These are phyloP conservation scores for Trypanosoma brucei DNA, from an alignment of 208 protist genomes.

Conservation along the genomic window DNA sequence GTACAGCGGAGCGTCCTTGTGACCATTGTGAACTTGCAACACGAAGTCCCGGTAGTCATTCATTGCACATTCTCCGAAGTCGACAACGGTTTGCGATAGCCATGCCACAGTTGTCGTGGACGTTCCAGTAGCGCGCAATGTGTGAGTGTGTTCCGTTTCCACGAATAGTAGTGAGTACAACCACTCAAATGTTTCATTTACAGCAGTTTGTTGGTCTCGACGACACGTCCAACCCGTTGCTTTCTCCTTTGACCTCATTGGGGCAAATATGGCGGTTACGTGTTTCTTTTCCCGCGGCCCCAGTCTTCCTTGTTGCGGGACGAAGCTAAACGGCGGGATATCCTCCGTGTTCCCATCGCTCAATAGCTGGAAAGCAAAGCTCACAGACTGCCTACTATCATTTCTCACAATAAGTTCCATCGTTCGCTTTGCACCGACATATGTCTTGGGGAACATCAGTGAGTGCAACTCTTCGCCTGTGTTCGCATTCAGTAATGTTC, in stretches of 20 bases:
- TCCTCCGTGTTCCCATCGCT: constrained; percentile 39
- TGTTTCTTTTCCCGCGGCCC: constrained; percentile 35
- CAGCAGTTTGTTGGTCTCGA: constrained; percentile 19
- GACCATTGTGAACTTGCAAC: constrained; percentile 64
- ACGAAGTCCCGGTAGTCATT: constrained; percentile 45
- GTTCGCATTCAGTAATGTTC: constrained; percentile 50
- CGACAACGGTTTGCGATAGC: constrained; percentile 60
- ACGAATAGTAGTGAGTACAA: constrained; percentile 80
- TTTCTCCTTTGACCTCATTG: constrained; percentile 31
- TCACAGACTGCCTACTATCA: constrained; percentile 63
- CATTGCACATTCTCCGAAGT: constrained; percentile 68
- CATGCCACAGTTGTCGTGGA: constrained; percentile 61
- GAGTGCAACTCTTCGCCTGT: constrained; percentile 54
- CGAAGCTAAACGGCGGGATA: constrained; percentile 59
- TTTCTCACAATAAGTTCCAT: constrained; percentile 64
- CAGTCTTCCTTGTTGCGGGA: constrained; percentile 69
- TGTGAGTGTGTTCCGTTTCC: constrained; percentile 82
- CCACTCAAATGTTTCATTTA: constrained; percentile 41
- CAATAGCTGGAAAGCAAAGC: constrained; percentile 75
- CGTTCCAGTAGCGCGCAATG: constrained; percentile 64
- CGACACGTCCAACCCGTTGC: constrained; percentile 54
- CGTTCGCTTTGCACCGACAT: constrained; percentile 45
- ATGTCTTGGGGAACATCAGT: constrained; percentile 62
- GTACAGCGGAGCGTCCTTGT: constrained; percentile 67
- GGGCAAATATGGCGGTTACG: constrained; percentile 72